A percentile compares a stretch with the other conserved stretches of the same genome.
Conservation (phyloP, 140 eudicot genomes). For the Ambrosia hybrid region DNA sequence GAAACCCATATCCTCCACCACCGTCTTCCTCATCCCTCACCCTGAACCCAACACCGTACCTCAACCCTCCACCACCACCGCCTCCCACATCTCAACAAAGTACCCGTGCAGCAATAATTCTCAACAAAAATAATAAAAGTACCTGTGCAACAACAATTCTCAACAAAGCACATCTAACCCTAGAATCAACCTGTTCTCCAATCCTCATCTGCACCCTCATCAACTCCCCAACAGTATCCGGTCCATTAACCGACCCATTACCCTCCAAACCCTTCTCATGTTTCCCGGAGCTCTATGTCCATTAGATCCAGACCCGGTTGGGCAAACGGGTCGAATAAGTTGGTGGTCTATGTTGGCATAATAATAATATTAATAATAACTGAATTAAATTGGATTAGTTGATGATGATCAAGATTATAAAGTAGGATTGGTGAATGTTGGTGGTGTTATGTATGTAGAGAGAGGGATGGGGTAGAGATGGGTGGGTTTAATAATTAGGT, state of each 20-base stretch:
- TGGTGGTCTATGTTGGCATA: slow-evolving; percentile 31
- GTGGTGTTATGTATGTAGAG: too few relatives aligned
- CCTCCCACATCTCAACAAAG: not conserved
- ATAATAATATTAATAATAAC: not conserved
- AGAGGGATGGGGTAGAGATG: too few relatives aligned
- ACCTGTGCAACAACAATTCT: too few relatives aligned
- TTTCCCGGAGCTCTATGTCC: slow-evolving; percentile 73
- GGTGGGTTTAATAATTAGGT: too few relatives aligned
- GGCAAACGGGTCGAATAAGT: slow-evolving; percentile 54
- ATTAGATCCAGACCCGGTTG: slow-evolving; percentile 42
- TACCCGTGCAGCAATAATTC: slow-evolving; percentile 92
- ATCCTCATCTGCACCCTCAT: slow-evolving; percentile 88
- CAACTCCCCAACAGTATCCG: slow-evolving; percentile 66
- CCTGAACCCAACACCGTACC: too few relatives aligned
- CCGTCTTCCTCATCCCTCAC: too few relatives aligned
- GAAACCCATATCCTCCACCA: too few relatives aligned
- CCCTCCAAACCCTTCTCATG: slow-evolving; percentile 22
- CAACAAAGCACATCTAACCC: too few relatives aligned
- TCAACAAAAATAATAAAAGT: slow-evolving; percentile 48
- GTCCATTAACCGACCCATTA: slow-evolving; percentile 28
- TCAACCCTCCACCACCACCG: too few relatives aligned
- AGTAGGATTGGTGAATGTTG: too few relatives aligned
- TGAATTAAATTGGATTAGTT: not conserved
- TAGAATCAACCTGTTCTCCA: not conserved
- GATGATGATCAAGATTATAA: not conserved